A percentile compares a stretch with the other conserved stretches of the same genome.
phyloP scores from a whole-genome alignment of 108 stramenopile genomes.

The Epipyxis sp. region DNA sequence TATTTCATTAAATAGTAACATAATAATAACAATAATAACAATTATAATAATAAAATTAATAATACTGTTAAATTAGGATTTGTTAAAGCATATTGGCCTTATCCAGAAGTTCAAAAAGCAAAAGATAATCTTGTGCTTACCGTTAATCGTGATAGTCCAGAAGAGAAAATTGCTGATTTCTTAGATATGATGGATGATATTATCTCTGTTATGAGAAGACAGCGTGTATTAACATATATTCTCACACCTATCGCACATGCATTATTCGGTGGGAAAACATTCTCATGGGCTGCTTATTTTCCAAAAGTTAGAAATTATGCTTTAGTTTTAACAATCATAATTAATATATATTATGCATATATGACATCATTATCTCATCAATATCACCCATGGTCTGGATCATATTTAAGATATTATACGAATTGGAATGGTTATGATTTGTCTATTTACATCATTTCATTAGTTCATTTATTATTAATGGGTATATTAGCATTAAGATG shows the following conservation, averaged over 20 bases:
- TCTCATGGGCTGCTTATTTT: background rate
- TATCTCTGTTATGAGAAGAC: constrained; percentile 6
- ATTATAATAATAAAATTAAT: no score
- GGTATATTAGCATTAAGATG: background rate
- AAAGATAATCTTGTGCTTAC: background rate
- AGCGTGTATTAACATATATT: background rate
- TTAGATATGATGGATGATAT: background rate
- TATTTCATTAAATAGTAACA: no score
- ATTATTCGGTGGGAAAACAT: constrained; percentile 15
- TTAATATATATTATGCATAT: background rate
- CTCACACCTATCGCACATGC: constrained; percentile 12
- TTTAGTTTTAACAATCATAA: background rate
- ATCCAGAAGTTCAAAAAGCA: constrained; percentile 27
- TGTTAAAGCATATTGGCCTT: constrained; percentile 4
- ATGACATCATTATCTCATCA: background rate
- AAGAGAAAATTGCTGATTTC: constrained; percentile 28
- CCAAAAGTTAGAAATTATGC: background rate
- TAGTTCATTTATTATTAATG: background rate
- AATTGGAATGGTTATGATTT: background rate
- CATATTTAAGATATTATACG: background rate
- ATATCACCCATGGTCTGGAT: background rate
- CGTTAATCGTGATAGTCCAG: constrained; percentile 15
- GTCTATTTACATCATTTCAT: background rate
- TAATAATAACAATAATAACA: no score
- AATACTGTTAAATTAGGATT: no score